Conservation (phyloP, 345 rosid species). For the Theobroma cacao region DNA sequence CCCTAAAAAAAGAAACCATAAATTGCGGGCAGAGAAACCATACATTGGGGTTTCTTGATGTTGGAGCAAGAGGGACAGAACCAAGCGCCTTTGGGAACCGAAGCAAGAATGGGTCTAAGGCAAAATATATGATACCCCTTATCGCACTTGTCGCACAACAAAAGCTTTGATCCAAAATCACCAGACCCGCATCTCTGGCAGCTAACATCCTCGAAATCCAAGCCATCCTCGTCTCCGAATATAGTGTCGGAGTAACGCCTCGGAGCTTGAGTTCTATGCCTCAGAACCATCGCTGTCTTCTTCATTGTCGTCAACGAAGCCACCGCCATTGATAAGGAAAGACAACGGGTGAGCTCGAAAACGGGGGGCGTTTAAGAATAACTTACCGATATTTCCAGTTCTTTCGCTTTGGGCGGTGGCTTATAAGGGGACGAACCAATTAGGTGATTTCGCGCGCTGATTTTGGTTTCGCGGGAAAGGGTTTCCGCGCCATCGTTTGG, state of each 20-base stretch:
- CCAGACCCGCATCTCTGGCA: conserved; percentile 81
- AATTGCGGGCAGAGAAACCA: conserved; percentile 7
- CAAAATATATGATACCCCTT: conserved; percentile 81
- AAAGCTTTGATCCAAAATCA: conserved; percentile 54
- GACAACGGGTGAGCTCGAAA: neutral
- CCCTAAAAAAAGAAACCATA: neutral
- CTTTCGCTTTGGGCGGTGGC: neutral
- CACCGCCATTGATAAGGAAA: neutral
- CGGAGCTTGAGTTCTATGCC: conserved; percentile 55
- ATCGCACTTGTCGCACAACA: conserved; percentile 88
- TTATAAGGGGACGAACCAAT: neutral
- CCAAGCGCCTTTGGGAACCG: conserved; percentile 91
- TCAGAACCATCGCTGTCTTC: conserved; percentile 18
- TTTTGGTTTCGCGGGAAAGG: conserved; percentile 13
- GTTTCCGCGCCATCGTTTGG: conserved; percentile 2
- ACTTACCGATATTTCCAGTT: neutral
- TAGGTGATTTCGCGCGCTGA: conserved; percentile 8
- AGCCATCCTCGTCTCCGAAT: conserved; percentile 5
- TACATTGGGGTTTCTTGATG: conserved; percentile 62
- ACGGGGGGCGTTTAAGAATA: neutral
- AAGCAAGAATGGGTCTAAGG: conserved; percentile 77
- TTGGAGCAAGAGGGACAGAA: conserved; percentile 63
- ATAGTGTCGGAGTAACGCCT: conserved; percentile 25
- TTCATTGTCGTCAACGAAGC: neutral
- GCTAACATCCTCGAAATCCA: conserved; percentile 34